Percentiles rank a stretch among this genome's conserved stretches.
Conservation (phyloP, 441 rosid species). For the Corymbia citriodora region DNA sequence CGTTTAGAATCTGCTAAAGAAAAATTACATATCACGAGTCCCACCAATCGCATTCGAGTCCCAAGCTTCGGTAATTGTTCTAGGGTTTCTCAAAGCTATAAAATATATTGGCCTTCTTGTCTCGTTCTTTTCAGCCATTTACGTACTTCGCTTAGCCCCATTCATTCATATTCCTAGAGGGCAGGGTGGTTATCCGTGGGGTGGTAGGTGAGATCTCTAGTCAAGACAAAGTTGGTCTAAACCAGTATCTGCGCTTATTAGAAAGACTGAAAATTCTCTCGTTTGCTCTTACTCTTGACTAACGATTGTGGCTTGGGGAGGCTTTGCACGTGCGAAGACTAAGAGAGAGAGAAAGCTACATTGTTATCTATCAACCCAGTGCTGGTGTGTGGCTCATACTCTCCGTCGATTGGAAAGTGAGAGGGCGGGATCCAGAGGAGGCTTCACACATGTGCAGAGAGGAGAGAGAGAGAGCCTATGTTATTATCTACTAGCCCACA, state of each 20-base stretch:
- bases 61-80: neutral
- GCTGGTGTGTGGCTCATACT: no score
- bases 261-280: neutral
- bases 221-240: slow-evolving; percentile 4
- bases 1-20: neutral
- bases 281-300: neutral
- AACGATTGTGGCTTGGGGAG: neutral
- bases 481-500: neutral
- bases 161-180: neutral
- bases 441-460: no score
- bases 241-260: neutral
- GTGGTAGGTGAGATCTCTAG: neutral
- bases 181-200: neutral
- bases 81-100: neutral
- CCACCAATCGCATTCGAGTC: neutral
- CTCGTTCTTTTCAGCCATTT: neutral
- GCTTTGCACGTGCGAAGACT: neutral
- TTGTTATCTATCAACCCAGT: no score
- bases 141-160: neutral
- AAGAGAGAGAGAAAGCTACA: no score
- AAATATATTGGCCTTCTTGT: neutral
- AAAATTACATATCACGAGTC: neutral
- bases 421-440: no score
- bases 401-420: no score
- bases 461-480: neutral